These are phyloP conservation scores for Platanthera zijinensis DNA, from an alignment of 106 monocot genomes.

Conservation along the genomic window DNA sequence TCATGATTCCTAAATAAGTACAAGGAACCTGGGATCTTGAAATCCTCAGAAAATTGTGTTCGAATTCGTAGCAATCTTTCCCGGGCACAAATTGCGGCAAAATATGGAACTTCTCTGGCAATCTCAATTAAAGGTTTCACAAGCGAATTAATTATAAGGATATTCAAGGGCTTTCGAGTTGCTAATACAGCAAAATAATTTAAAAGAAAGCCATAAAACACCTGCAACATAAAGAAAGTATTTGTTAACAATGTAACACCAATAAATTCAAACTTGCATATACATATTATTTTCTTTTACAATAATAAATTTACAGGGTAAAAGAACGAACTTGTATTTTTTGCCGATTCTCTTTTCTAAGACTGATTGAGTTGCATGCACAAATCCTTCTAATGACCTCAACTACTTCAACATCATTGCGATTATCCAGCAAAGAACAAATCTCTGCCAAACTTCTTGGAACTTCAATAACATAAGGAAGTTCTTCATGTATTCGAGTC, in stretches of 20 bases:
- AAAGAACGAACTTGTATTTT: slow-evolving; percentile 78
- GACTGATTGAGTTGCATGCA: slow-evolving; percentile 68
- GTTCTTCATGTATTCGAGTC: slow-evolving; percentile 18
- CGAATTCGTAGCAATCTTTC: slow-evolving; percentile 50
- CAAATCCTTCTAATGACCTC: slow-evolving; percentile 87
- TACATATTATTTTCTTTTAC: background rate
- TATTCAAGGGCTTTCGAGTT: slow-evolving; percentile 42
- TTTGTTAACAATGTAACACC: background rate
- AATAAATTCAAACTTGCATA: background rate
- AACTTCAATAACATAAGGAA: slow-evolving; percentile 91
- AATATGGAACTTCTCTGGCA: slow-evolving; percentile 81
- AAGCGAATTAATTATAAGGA: slow-evolving; percentile 55
- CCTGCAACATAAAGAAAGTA: slow-evolving; percentile 37
- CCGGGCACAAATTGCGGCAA: slow-evolving; percentile 83
- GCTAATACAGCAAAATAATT: slow-evolving; percentile 81
- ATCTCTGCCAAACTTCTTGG: slow-evolving; percentile 59
- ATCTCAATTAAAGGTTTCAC: slow-evolving; percentile 86
- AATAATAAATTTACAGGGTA: background rate
- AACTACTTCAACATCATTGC: slow-evolving; percentile 56
- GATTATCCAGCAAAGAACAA: slow-evolving; percentile 56
- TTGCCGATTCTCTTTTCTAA: slow-evolving; percentile 58
- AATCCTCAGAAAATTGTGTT: slow-evolving; percentile 45
- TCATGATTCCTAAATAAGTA: background rate
- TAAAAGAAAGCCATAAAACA: slow-evolving; percentile 86
- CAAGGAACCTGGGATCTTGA: slow-evolving; percentile 58